Conservation (phyloP, 139 green algal species). For the Axilococcus clingmanii region DNA sequence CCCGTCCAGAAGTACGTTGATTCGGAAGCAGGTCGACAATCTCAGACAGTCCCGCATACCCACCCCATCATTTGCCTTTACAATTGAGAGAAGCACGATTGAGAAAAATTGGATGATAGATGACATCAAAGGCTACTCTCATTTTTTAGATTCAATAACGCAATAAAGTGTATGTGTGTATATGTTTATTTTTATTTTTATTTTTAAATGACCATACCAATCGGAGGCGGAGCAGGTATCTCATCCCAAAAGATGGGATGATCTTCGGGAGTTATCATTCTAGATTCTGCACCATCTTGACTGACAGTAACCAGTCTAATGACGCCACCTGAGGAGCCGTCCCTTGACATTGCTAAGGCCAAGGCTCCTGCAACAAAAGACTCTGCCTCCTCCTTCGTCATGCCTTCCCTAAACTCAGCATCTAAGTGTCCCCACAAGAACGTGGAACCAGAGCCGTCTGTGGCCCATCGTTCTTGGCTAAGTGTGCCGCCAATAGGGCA, state of each 20-base stretch:
- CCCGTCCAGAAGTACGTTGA: no score
- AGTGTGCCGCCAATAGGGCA: slow-evolving; percentile 77
- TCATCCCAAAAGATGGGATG: slow-evolving; percentile 30
- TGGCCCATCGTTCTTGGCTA: slow-evolving; percentile 63
- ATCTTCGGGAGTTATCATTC: slow-evolving; percentile 23
- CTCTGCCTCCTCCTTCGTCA: slow-evolving; percentile 69
- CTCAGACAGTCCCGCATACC: no score
- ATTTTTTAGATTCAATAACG: background rate
- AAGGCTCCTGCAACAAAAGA: slow-evolving; percentile 54
- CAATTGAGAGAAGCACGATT: no score
- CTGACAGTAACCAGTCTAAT: slow-evolving; percentile 66
- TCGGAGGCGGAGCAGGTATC: slow-evolving; percentile 6
- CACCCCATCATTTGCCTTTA: no score
- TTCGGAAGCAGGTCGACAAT: no score
- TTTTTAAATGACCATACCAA: slow-evolving; percentile 21
- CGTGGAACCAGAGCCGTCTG: slow-evolving; percentile 79
- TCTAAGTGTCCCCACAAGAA: slow-evolving; percentile 88
- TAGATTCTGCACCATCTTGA: slow-evolving; percentile 39
- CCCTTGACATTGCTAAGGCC: slow-evolving; percentile 71
- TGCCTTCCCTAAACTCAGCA: slow-evolving; percentile 61
- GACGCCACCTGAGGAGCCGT: slow-evolving; percentile 69
- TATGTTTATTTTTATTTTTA: slow-evolving; percentile 7
- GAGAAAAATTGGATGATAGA: no score
- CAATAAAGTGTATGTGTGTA: background rate
- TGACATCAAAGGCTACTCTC: no score